Evolutionary conservation across 305 asterid species (phyloP).

Genomic region (Fraxinus angustifolia): DNA sequence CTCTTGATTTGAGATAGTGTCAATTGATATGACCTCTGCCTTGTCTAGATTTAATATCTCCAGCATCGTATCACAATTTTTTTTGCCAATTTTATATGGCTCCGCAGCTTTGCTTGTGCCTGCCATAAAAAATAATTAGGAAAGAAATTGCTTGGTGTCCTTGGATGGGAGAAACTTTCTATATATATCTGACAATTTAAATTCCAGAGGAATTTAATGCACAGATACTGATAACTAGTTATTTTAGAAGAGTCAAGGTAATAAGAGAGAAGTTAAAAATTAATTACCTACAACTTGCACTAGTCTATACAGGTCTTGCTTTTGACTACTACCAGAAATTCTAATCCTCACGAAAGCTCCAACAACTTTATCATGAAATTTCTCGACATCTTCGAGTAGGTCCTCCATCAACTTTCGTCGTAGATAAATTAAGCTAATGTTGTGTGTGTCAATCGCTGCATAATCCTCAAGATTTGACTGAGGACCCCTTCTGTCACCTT

Average conservation of each 20-base stretch:
- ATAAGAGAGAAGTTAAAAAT: conserved; percentile 17
- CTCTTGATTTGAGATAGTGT: conserved; percentile 93
- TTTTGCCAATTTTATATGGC: conserved; percentile 91
- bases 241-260: neutral
- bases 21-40: conserved; percentile 82
- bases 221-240: neutral
- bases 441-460: conserved; percentile 95
- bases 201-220: neutral
- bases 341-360: conserved; percentile 97
- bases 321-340: conserved; percentile 79
- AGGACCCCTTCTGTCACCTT: conserved; percentile 56
- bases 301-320: conserved; percentile 95
- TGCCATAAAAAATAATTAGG: conserved; percentile 34
- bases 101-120: conserved; percentile 83
- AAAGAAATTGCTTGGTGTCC: neutral
- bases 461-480: conserved; percentile 93
- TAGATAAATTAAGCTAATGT: conserved; percentile 78
- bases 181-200: neutral
- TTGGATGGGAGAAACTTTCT: neutral
- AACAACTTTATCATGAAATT: conserved; percentile 65
- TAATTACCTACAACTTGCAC: conserved; percentile 90
- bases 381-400: conserved; percentile 78
- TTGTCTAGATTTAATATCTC: conserved; percentile 91
- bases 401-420: conserved; percentile 97
- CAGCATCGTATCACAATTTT: conserved; percentile 67